These are phyloP conservation scores for Prunus yedoensis DNA, from an alignment of 331 rosid genomes.

Conservation along the genomic window DNA sequence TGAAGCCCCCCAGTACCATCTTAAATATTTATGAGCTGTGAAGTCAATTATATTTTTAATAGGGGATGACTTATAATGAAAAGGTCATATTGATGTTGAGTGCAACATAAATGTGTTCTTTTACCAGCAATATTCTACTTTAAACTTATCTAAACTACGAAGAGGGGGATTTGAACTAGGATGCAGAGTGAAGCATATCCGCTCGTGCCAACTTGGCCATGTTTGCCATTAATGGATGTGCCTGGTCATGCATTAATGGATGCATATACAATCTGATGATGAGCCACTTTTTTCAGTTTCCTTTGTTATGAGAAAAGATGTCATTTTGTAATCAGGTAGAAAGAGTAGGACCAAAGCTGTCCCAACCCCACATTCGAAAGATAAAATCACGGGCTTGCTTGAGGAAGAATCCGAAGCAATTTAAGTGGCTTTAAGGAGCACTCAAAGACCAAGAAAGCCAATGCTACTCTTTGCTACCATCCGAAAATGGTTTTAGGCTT, in stretches of 20 bases:
- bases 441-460: constrained; percentile 36
- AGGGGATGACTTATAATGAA: no score
- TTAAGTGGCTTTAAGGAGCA: constrained; percentile 41
- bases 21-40: not conserved
- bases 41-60: not conserved
- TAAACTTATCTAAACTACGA: no score
- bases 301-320: constrained; percentile 29
- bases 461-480: constrained; percentile 18
- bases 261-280: not conserved
- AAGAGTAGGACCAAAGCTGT: constrained; percentile 39
- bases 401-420: constrained; percentile 66
- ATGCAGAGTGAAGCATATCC: no score
- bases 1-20: not conserved
- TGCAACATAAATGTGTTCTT: no score
- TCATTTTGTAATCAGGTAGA: constrained; percentile 34
- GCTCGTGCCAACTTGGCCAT: no score
- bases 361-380: constrained; percentile 39
- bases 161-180: no score
- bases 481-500: constrained; percentile 22
- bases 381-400: constrained; percentile 23
- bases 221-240: no score
- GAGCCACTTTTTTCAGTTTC: constrained; percentile 5
- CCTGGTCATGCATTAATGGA: no score
- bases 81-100: no score
- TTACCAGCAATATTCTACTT: no score